Evolutionary conservation across 2,329 filamentous ascomycete genomes (phyloP), one percentile per base, ranked within the genome.

Genomic region (Calonectria pseudoreteaudii): DNA sequence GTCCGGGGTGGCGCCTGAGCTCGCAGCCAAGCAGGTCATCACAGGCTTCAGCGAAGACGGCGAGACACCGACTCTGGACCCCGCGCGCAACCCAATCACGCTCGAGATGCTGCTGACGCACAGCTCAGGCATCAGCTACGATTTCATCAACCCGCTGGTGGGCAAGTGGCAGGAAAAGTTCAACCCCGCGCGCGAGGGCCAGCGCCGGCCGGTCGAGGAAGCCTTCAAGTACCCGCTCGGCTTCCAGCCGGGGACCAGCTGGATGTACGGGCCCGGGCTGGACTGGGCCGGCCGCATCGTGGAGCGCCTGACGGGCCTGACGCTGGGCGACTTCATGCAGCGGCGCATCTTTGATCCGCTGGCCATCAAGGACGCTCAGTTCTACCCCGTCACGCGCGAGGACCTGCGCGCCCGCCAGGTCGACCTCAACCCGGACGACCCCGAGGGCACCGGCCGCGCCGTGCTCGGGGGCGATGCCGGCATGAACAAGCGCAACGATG

Each of bases 251-350:
- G 90, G 89, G 0, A 79, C 82, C 0, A 80, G 83, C 5, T 91
- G 89, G 89, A 83, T 84, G 75, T 91, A 91, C 74, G 86, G 88
- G 0, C 75, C 84, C 1, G 84, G 86, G 1, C 78, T 88, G 1
- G 90, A 91, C 81, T 91, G 88, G 89, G 87, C 86, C 0, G 89
- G 90, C 5, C 83, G 85, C 1, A 81, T 91, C 0, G 83, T 91
- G 1, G 89, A 91, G 76, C 82, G 85, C 0, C 77, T 88, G 0
- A 88, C 88, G 0, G 85, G 85, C 0, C 68, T 77, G 10, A 85
- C 83, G 0, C 80, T 91, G 4, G 83, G 86, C 3, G 83, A 86
- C 4, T 85, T 84, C 60, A 84, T 90, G 75, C 82, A 86, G 18
- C 75, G 85, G 67, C 82, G 86, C 66, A 86, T 90, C 26, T 74